Evolutionary conservation across 2,329 filamentous ascomycete genomes (phyloP).

Genomic region (Cladosporium austrohemisphaericum): DNA sequence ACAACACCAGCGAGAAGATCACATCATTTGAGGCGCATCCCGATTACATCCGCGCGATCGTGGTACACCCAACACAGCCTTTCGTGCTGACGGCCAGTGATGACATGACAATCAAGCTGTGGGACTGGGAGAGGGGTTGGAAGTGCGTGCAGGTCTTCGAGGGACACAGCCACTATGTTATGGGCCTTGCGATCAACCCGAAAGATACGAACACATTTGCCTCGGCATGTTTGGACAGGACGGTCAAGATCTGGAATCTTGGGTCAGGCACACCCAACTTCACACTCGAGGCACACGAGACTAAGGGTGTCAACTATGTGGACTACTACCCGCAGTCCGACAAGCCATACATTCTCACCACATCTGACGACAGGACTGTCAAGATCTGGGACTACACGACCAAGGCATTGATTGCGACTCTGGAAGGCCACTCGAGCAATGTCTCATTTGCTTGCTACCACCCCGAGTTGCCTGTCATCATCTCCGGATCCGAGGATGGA

Average conservation of each 20-base stretch:
- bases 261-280: conserved; percentile 93
- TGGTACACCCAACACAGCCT: conserved; percentile 89
- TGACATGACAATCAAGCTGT: conserved; percentile 98
- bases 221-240: conserved; percentile 91
- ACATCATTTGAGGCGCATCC: conserved; percentile 95
- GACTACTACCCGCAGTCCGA: conserved; percentile 73
- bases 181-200: conserved; percentile 94
- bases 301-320: conserved; percentile 96
- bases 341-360: conserved; percentile 86
- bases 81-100: conserved; percentile 95
- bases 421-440: conserved; percentile 96
- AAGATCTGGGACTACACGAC: conserved; percentile 99
- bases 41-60: conserved; percentile 96
- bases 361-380: conserved; percentile 91
- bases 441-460: conserved; percentile 98
- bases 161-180: conserved; percentile 93
- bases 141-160: conserved; percentile 97
- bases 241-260: conserved; percentile 96
- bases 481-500: conserved; percentile 95
- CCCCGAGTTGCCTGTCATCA: conserved; percentile 92
- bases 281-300: conserved; percentile 93
- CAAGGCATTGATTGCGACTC: conserved; percentile 91
- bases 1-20: conserved; percentile 99
- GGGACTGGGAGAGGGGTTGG: conserved; percentile 99
- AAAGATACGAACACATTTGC: conserved; percentile 68